A percentile compares a stretch with the other conserved stretches of the same genome.
Evolutionary conservation across 345 rosid species (phyloP).

Genomic region (Populus alba): DNA sequence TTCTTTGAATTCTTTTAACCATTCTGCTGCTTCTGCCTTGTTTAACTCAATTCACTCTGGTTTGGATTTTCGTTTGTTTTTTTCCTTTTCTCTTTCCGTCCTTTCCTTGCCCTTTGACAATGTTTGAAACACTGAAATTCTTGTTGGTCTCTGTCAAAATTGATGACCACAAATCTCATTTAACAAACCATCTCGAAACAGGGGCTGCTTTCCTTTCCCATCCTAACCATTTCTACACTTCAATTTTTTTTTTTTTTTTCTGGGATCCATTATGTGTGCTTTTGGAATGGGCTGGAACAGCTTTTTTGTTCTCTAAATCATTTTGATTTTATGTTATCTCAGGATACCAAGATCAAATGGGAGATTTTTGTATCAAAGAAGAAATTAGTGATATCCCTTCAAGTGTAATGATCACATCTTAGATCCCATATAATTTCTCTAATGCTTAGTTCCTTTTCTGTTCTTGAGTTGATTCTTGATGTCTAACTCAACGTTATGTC

Average conservation of each 20-base stretch:
- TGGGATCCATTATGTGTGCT: background rate
- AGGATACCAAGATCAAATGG: conserved; percentile 40
- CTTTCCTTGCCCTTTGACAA: too few relatives aligned
- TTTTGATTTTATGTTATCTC: conserved; percentile 2
- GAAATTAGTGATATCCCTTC: conserved; percentile 24
- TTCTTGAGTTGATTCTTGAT: background rate
- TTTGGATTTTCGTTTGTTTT: background rate
- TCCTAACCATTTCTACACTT: background rate
- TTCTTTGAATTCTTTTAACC: background rate
- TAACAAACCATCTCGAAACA: background rate
- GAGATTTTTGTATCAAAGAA: conserved; percentile 25
- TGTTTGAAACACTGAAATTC: too few relatives aligned
- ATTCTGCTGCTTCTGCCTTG: background rate
- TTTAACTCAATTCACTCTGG: background rate
- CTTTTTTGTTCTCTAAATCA: conserved; percentile 3
- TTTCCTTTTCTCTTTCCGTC: too few relatives aligned
- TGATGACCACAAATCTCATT: too few relatives aligned
- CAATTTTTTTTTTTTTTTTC: background rate
- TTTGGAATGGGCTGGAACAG: background rate
- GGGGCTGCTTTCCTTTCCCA: background rate
- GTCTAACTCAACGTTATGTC: background rate
- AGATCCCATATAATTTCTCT: background rate
- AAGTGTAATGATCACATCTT: conserved; percentile 31
- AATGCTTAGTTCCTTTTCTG: background rate
- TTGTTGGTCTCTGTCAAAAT: too few relatives aligned